Evolutionary conservation across 768 basidiomycete species (phyloP), one percentile per base, ranked within the genome.

Genomic region (Leucosporidium creatinivorum): DNA sequence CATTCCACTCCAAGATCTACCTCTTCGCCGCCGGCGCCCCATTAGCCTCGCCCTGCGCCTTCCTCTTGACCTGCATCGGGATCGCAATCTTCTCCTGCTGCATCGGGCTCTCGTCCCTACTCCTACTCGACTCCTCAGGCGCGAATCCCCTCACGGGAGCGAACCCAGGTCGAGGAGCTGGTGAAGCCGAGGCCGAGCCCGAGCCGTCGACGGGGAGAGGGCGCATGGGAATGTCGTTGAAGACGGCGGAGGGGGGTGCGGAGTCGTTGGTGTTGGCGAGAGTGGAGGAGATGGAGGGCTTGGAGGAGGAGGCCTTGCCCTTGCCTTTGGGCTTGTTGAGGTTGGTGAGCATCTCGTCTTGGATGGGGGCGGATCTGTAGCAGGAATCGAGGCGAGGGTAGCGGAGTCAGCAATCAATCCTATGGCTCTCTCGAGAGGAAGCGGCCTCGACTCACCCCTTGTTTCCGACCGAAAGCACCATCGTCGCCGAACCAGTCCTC

Each of bases 401-500:
- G n/a, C n/a, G 23, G 47, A 13, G 57, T 61, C 48, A 61, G 54
- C 13, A 1, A 28, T 1, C 2, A 12, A n/a, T n/a, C n/a, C 33
- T 33, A 4, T 33, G 5, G 33, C 33, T 33, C 33, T 4, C 30
- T 9, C n/a, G 18, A 54, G 17, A 4, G 23, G 8, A 28, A 49
- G 44, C 3, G n/a, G 21, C 30, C 26, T 4, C 33, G 21, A 63
- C 67, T 36, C 47, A 76, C 74, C 73, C 73, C 61, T 73, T 75
- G 74, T 76, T 74, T 15, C 75, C 75, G 26, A 76, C 75, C 23
- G 71, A 69, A 19, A 99, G 78, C 23, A 98, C 89, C 79, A 99
- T 98, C 75, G 96, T 93, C 13, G 96, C 94, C 74, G 93, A 89
- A 1, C 96, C 94, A 13, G 89, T 85, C 81, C 91, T 93, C 79